Evolutionary conservation across 1,139 yeast species (phyloP).

Genomic region (Magnusiomyces tetraspermus): DNA sequence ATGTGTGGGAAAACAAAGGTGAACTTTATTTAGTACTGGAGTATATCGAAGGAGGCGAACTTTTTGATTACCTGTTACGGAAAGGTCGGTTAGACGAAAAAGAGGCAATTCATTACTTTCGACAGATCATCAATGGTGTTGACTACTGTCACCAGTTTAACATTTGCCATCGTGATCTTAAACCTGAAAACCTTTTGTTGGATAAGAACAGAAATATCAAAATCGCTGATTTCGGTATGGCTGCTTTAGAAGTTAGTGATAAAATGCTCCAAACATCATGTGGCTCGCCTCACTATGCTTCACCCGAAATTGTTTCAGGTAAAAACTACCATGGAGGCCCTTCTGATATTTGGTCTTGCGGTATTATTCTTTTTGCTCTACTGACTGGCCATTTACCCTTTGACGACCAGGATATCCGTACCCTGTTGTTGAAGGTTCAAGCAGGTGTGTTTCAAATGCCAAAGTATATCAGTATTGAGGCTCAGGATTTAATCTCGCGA

Average conservation of each 20-base stretch:
- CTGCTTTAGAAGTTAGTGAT: conserved; percentile 82
- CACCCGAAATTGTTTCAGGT: conserved; percentile 96
- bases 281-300: conserved; percentile 98
- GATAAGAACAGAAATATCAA: conserved; percentile 85
- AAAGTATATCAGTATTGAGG: conserved; percentile 64
- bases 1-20: conserved; percentile 96
- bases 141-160: conserved; percentile 89
- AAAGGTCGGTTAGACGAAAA: conserved; percentile 79
- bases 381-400: conserved; percentile 93
- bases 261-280: conserved; percentile 86
- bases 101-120: conserved; percentile 83
- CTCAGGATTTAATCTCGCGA: conserved; percentile 70
- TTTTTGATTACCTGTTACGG: conserved; percentile 83
- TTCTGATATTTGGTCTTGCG: conserved; percentile 98
- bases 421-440: conserved; percentile 78
- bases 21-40: conserved; percentile 85
- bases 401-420: conserved; percentile 90
- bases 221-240: conserved; percentile 99
- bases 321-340: conserved; percentile 93
- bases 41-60: conserved; percentile 95
- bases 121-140: conserved; percentile 87
- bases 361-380: conserved; percentile 85
- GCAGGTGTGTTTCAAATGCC: conserved; percentile 85
- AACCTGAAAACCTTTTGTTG: conserved; percentile 84
- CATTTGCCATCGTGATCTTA: conserved; percentile 82